Base-by-base conservation (phyloP, 2,329 filamentous ascomycete species). In the Xylaria sp. region DNA sequence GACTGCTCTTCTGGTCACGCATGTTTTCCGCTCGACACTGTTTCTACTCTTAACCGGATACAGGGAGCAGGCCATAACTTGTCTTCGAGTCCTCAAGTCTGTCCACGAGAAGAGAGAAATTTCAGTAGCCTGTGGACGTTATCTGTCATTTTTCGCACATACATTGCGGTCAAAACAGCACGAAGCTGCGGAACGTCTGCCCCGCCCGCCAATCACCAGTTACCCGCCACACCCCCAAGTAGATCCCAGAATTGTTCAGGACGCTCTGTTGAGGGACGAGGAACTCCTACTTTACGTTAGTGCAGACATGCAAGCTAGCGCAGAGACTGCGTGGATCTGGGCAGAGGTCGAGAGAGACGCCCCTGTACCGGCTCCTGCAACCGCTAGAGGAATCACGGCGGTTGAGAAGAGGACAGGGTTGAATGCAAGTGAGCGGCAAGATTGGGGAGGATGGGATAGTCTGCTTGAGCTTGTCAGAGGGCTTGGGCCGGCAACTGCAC, bases 261-360 rank as follows among this genome's bases (percentile, higher is more conserved):
- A 84, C 3, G 76, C 78, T 0, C 74, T 86, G 20, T 58, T 84
- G 55, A 84, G 85, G 2, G 94, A 99, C 76, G 94, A 98, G 78
- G 95, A 98, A 78, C 87, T 98, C 74, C 83, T 98, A 34, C 93
- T 91, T 0, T 97, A 97, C 75, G 89, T 92, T 0, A 95, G 92
- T 37, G 92, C 91, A 0, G 96, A 98, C 80, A 85, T 97, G 76
- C 95, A 98, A 80, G 92, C 91, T 1, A 89, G 87, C n/a, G 85
- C 87, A 0, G 91, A 94, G 62, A 89, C 89, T 44, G 90, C 91
- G 13, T 98, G 95, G 95, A 88, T 94, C 3, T 98, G 94, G 95
- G 82, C 87, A 75, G 85, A 87, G 37, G 85, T 86, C 44, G 90
- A 91, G 74, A 79, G 80, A 51, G 85, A 86, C 57, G 65, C 72